Evolutionary conservation across 352 stramenopile species (phyloP), one percentile per base, ranked within the genome.

Genomic region (Thalassiosira ordinaria): DNA sequence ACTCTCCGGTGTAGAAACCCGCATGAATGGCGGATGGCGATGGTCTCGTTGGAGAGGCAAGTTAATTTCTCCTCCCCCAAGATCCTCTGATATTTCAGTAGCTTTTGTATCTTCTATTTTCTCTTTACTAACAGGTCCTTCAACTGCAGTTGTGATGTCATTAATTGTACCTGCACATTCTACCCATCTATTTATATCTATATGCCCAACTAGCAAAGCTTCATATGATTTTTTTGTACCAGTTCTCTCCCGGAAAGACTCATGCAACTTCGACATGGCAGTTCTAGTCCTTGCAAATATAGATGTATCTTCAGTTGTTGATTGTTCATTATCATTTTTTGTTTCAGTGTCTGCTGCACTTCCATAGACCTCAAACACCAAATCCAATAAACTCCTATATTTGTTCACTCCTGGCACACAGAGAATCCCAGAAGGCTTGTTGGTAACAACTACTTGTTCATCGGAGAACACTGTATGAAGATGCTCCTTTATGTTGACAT

Each of bases 371-470:
- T 85, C 77, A 63, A 64, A 82, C 0, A 91, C 83, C 29, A 91
- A 59, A 75, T 87, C 82, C 18, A 88, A 78, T 47, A 91, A 72
- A 18, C 66, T 86, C 76, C 72, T 75, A 72, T 93, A 82, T 6
- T 79, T 78, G 53, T 88, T 85, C 11, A 88, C 67, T 20, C 88
- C 88, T 11, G 88, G 88, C 22, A 91, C 88, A 73, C 82, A 90
- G 11, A 93, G 59, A 22, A 91, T 82, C 3, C 88, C 85, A n/a
- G 73, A 86, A 29, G 88, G 85, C 77, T 93, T 93, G 64, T 91
- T 77, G 14, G 67, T 74, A 5, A 93, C 88, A 55, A 86, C 84
- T 14, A 93, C 75, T 39, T 90, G 63, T 22, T 84, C 72, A 78
- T 93, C 88, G n/a, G 60, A 63, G 55, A 91, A 87, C 1, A 93